A percentile compares a stretch with the other conserved stretches of the same genome.
phyloP scores from a whole-genome alignment of 345 rosid genomes.

The Lepidium sativum region DNA sequence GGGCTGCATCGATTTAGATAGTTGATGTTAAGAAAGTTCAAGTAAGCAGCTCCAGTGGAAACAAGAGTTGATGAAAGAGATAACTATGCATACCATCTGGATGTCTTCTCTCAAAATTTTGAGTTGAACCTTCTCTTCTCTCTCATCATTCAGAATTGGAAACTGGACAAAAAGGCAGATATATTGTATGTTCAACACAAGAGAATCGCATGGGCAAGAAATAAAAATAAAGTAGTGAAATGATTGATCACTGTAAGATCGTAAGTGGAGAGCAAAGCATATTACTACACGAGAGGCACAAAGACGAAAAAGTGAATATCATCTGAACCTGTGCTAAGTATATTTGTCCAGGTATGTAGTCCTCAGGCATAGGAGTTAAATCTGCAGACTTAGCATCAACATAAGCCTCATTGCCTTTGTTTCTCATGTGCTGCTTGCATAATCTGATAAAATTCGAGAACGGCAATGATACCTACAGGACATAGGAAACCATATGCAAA shows the following conservation, averaged over 20 bases:
- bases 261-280: background rate
- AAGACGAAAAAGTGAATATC: background rate
- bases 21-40: background rate
- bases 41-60: conserved; percentile 9
- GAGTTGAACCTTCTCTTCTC: conserved; percentile 59
- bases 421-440: conserved; percentile 52
- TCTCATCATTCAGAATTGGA: conserved; percentile 57
- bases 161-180: conserved; percentile 34
- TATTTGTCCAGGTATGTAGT: conserved; percentile 42
- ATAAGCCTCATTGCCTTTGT: conserved; percentile 13
- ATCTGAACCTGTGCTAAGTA: conserved; percentile 75
- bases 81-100: conserved; percentile 34
- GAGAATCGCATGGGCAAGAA: background rate
- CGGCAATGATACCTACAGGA: conserved; percentile 58
- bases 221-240: background rate
- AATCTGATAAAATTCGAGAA: conserved; percentile 56
- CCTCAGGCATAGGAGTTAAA: conserved; percentile 27
- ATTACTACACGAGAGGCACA: conserved; percentile 2
- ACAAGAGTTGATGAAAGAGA: conserved; percentile 1
- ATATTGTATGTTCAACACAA: background rate
- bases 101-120: conserved; percentile 57
- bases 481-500: background rate
- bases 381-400: conserved; percentile 20
- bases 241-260: too few relatives aligned
- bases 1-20: conserved; percentile 46